A percentile compares a stretch with the other conserved stretches of the same genome.
phyloP scores from a whole-genome alignment of 2,329 filamentous ascomycete species.

The Penicillium vulpinum region DNA sequence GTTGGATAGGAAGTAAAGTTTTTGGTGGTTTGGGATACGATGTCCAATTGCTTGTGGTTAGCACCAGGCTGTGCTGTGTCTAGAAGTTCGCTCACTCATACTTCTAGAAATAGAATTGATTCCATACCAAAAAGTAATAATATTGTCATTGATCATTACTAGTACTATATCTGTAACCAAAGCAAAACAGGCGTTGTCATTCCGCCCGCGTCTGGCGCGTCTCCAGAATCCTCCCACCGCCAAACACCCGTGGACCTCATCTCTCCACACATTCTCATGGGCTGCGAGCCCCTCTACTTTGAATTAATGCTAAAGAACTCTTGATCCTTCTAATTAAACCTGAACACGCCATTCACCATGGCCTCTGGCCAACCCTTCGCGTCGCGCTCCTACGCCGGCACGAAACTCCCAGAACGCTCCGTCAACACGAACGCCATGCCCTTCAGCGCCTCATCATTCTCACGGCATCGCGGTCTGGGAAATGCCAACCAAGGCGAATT shows the following conservation, averaged over 20 bases:
- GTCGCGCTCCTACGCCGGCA: slow-evolving; percentile 54
- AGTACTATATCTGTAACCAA: neutral
- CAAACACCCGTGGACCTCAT: slow-evolving; percentile 18
- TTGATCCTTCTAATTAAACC: slow-evolving; percentile 2
- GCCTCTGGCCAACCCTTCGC: slow-evolving; percentile 57
- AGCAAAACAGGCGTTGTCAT: slow-evolving; percentile 3
- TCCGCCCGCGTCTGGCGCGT: slow-evolving; percentile 29
- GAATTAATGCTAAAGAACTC: neutral
- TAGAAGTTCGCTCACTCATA: neutral
- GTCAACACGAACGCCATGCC: slow-evolving; percentile 43
- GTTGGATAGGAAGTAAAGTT: neutral
- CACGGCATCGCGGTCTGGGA: slow-evolving; percentile 39
- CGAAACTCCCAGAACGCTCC: slow-evolving; percentile 54
- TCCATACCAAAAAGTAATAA: neutral
- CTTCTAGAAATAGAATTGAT: neutral
- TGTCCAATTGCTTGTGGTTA: neutral
- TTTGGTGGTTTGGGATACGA: neutral
- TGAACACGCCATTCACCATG: slow-evolving; percentile 39
- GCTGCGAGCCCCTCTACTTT: slow-evolving; percentile 12
- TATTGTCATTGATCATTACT: neutral
- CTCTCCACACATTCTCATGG: slow-evolving; percentile 10
- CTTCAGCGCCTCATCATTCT: slow-evolving; percentile 48
- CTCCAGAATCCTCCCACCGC: slow-evolving; percentile 26
- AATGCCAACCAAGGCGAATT: slow-evolving; percentile 30
- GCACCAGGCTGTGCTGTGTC: neutral